These are phyloP conservation scores for Rugosomyces carneus DNA, from an alignment of 1,284 basidiomycete genomes.

Conservation along the genomic window DNA sequence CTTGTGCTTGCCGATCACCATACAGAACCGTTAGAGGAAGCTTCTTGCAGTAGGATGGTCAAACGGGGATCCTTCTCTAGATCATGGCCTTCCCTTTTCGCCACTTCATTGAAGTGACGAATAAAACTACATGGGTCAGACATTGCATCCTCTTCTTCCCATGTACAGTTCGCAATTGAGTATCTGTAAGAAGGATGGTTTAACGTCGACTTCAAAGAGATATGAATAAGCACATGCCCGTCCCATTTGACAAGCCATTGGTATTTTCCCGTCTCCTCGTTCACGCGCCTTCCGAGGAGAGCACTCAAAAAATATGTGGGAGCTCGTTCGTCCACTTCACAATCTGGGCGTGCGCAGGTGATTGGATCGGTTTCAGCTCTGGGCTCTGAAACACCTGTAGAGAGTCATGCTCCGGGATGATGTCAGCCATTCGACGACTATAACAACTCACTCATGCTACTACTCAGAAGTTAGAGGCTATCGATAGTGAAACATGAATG, in stretches of 20 bases:
- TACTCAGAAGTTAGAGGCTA: background rate
- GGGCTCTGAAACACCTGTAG: constrained; percentile 8
- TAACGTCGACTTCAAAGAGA: constrained; percentile 3
- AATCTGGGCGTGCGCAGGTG: constrained; percentile 24
- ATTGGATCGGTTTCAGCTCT: constrained; percentile 9
- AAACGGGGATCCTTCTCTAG: constrained; percentile 18
- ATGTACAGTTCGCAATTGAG: constrained; percentile 28
- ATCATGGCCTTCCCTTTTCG: constrained; percentile 23
- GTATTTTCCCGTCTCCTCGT: constrained; percentile 13
- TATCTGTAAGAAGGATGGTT: constrained; percentile 23
- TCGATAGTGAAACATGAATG: constrained; percentile 1
- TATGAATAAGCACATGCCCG: constrained; percentile 20
- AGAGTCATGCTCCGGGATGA: background rate
- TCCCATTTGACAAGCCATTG: constrained; percentile 34
- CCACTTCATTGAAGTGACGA: constrained; percentile 23
- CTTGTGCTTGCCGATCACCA: too few relatives aligned
- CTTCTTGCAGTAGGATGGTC: constrained; percentile 26
- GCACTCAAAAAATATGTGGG: constrained; percentile 25
- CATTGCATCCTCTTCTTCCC: constrained; percentile 30
- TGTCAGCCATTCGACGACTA: background rate
- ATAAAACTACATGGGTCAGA: constrained; percentile 21
- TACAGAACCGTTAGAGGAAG: constrained; percentile 26
- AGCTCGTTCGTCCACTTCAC: constrained; percentile 11
- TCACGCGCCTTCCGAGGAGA: constrained; percentile 26
- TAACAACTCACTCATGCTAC: constrained; percentile 14